Evolutionary conservation across 805 yeast species (phyloP).

Genomic region (Metschnikowia similis): DNA sequence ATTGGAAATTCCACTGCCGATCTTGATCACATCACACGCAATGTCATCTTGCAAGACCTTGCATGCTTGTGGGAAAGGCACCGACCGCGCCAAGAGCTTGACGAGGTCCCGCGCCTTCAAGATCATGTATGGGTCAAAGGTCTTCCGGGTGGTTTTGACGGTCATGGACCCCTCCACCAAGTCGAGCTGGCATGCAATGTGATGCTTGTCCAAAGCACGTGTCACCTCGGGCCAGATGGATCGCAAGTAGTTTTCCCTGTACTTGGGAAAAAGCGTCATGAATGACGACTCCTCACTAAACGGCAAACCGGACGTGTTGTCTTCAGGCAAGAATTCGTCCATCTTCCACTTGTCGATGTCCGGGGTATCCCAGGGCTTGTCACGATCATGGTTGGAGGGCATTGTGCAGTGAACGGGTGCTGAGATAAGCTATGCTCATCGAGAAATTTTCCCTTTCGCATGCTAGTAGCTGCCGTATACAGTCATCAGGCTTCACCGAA

Average conservation of each 20-base stretch:
- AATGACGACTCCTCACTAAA: conserved; percentile 96
- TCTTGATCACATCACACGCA: conserved; percentile 95
- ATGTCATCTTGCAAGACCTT: conserved; percentile 86
- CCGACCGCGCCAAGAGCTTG: conserved; percentile 90
- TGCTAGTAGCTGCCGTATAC: not conserved
- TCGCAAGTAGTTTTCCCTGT: conserved; percentile 85
- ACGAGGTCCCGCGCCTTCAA: conserved; percentile 93
- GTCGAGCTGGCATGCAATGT: conserved; percentile 79
- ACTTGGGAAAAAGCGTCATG: conserved; percentile 93
- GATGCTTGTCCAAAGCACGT: conserved; percentile 63
- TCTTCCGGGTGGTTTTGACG: conserved; percentile 91
- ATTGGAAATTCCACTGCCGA: conserved; percentile 82
- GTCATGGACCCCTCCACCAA: conserved; percentile 97
- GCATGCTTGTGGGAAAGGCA: conserved; percentile 94
- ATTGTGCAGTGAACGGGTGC: conserved; percentile 32
- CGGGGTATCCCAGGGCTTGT: conserved; percentile 97
- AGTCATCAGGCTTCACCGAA: not conserved
- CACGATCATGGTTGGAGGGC: conserved; percentile 92
- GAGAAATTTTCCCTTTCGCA: conserved; percentile 3
- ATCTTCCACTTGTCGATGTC: conserved; percentile 91
- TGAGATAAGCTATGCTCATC: conserved; percentile 3
- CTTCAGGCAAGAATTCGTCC: conserved; percentile 86
- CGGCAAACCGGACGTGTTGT: conserved; percentile 79
- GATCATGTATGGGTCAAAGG: conserved; percentile 91
- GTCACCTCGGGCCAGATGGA: conserved; percentile 94